Percentiles rank a stretch among this genome's conserved stretches.
Conservation (phyloP, 495 filamentous ascomycete genomes). For the Xylaria cubensis region DNA sequence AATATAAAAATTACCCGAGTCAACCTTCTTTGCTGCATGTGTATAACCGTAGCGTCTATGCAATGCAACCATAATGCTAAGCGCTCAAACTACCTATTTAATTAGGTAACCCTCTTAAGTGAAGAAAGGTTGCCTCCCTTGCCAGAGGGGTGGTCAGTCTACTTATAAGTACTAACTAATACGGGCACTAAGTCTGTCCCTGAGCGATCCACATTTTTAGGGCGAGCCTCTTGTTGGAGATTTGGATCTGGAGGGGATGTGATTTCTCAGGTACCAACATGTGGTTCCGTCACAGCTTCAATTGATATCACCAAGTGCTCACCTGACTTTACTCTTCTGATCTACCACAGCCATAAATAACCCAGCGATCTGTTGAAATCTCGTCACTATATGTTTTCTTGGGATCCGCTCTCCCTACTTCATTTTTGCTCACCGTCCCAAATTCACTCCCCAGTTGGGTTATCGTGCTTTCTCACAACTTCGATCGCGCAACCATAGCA, state of each 20-base stretch:
- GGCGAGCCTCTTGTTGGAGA: conserved; percentile 13
- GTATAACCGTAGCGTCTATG: not conserved
- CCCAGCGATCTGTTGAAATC: not conserved
- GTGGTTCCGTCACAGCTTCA: conserved; percentile 22
- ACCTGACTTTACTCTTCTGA: conserved; percentile 13
- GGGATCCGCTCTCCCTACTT: not conserved
- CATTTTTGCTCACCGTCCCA: not conserved
- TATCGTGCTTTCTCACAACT: not conserved
- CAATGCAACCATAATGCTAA: conserved; percentile 13
- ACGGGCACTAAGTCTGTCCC: not conserved
- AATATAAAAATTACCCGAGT: conserved; percentile 2
- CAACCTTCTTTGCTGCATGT: not conserved
- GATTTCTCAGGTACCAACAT: conserved; percentile 9
- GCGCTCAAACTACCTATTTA: not conserved
- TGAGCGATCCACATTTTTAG: conserved; percentile 12
- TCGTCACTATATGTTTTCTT: conserved; percentile 5
- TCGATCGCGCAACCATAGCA: conserved; percentile 21
- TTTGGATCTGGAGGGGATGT: not conserved
- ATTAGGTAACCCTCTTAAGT: too few relatives aligned
- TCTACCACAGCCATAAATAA: conserved; percentile 13
- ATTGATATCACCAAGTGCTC: conserved; percentile 2
- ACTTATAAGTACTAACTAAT: not conserved
- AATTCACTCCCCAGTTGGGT: not conserved
- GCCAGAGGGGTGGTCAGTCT: not conserved
- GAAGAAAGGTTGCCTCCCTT: not conserved